Conservation (phyloP, 208 protist species). For the Blechomonas ayalai region DNA sequence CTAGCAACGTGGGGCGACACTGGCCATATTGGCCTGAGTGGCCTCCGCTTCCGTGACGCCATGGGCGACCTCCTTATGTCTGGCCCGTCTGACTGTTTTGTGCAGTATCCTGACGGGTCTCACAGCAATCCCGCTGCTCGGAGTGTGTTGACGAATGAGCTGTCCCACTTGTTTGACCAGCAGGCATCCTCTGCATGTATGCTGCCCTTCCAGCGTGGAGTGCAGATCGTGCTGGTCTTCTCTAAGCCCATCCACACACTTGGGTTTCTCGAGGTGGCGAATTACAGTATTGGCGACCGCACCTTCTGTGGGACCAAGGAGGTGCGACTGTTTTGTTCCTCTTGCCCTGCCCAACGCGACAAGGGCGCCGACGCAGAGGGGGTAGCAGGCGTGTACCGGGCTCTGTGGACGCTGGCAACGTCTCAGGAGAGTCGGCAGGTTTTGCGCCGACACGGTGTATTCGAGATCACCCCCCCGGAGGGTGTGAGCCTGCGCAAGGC, state of each 20-base stretch:
- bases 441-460: conserved; percentile 15
- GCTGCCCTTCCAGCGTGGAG: conserved; percentile 36
- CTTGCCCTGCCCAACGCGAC: not conserved
- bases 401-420: conserved; percentile 23
- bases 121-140: not conserved
- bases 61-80: conserved; percentile 22
- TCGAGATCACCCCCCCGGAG: conserved; percentile 43
- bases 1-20: conserved; percentile 68
- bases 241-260: conserved; percentile 21
- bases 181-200: conserved; percentile 22
- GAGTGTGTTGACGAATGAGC: not conserved
- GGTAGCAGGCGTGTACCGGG: conserved; percentile 17
- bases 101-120: conserved; percentile 35
- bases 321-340: conserved; percentile 43
- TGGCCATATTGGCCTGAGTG: conserved; percentile 37
- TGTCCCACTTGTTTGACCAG: conserved; percentile 36
- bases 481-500: conserved; percentile 62
- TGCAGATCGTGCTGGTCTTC: conserved; percentile 59
- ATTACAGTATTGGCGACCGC: conserved; percentile 49
- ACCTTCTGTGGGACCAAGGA: conserved; percentile 69
- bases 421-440: conserved; percentile 6
- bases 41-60: conserved; percentile 51
- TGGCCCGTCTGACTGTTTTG: conserved; percentile 13
- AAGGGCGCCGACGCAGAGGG: not conserved
- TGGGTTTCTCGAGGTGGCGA: conserved; percentile 62